These are phyloP conservation scores for Pseudogymnoascus sp. DNA, from an alignment of 2,329 filamentous ascomycete species.

Conservation along the genomic window DNA sequence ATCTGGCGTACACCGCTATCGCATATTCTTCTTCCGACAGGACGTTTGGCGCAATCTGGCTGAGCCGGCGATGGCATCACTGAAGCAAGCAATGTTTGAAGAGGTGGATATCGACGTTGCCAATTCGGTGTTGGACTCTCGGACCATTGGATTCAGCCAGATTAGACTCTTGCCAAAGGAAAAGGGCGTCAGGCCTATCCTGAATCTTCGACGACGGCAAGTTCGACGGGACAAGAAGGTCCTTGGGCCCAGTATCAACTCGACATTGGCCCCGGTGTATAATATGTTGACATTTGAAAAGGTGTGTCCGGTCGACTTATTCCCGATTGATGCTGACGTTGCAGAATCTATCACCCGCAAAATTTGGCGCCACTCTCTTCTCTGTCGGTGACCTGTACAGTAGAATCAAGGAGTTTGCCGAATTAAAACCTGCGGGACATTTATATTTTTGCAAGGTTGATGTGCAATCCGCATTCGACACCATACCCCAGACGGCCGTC, in stretches of 20 bases:
- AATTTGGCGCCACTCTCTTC: conserved; percentile 72
- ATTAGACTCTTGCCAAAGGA: conserved; percentile 79
- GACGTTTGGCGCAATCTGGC: conserved; percentile 78
- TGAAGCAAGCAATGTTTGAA: conserved; percentile 72
- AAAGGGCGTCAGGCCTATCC: conserved; percentile 70
- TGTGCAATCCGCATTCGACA: conserved; percentile 88
- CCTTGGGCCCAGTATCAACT: conserved; percentile 61
- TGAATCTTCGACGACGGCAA: conserved; percentile 68
- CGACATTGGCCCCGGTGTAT: conserved; percentile 64
- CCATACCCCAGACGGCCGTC: conserved; percentile 75
- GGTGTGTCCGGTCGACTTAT: conserved; percentile 35
- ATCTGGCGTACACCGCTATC: conserved; percentile 70
- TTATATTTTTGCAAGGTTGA: conserved; percentile 91
- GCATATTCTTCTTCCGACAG: conserved; percentile 88
- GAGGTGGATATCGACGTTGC: conserved; percentile 58
- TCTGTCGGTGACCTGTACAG: conserved; percentile 74
- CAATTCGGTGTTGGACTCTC: conserved; percentile 49
- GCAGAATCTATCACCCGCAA: conserved; percentile 44
- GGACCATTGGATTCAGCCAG: conserved; percentile 67
- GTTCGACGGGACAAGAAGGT: conserved; percentile 45
- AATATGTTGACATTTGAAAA: conserved; percentile 74
- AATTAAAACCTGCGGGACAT: conserved; percentile 34
- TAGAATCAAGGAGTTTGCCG: conserved; percentile 64
- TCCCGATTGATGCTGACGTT: conserved; percentile 16
- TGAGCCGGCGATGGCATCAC: conserved; percentile 59